phyloP scores from a whole-genome alignment of 2,329 filamentous ascomycete genomes.

The Cladophialophora psammophila region DNA sequence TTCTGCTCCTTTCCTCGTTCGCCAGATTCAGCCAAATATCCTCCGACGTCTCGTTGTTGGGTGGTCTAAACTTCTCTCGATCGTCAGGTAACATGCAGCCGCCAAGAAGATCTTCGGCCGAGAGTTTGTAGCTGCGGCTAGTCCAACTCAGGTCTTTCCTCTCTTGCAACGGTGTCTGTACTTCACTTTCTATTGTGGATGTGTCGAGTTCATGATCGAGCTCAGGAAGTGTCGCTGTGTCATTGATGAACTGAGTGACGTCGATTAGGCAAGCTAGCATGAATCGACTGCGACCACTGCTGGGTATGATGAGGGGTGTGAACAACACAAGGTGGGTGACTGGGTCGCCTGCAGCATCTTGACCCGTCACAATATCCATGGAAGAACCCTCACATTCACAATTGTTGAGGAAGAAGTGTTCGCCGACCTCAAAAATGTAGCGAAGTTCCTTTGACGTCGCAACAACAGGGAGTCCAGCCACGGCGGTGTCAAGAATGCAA shows the following conservation, averaged over 20 bases:
- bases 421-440: conserved; percentile 39
- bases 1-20: conserved; percentile 33
- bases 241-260: conserved; percentile 43
- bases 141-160: conserved; percentile 15
- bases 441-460: conserved; percentile 41
- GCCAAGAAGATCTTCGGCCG: conserved; percentile 38
- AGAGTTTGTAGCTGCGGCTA: conserved; percentile 31
- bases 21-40: conserved; percentile 41
- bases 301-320: conserved; percentile 39
- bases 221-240: conserved; percentile 39
- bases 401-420: conserved; percentile 41
- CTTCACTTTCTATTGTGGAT: conserved; percentile 26
- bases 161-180: conserved; percentile 26
- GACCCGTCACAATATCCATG: conserved; percentile 41
- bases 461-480: conserved; percentile 38
- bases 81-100: conserved; percentile 37
- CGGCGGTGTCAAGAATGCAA: conserved; percentile 41
- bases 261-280: conserved; percentile 42
- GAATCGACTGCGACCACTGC: conserved; percentile 38
- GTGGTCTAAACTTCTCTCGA: conserved; percentile 6
- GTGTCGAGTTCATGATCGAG: conserved; percentile 32
- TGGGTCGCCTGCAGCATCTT: conserved; percentile 40
- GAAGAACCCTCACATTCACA: conserved; percentile 35
- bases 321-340: conserved; percentile 42
- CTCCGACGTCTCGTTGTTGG: conserved; percentile 21